Percentiles rank a stretch among this genome's conserved stretches.
Evolutionary conservation across 2,329 filamentous ascomycete genomes (phyloP).

Genomic region (Pyrenophora teres): DNA sequence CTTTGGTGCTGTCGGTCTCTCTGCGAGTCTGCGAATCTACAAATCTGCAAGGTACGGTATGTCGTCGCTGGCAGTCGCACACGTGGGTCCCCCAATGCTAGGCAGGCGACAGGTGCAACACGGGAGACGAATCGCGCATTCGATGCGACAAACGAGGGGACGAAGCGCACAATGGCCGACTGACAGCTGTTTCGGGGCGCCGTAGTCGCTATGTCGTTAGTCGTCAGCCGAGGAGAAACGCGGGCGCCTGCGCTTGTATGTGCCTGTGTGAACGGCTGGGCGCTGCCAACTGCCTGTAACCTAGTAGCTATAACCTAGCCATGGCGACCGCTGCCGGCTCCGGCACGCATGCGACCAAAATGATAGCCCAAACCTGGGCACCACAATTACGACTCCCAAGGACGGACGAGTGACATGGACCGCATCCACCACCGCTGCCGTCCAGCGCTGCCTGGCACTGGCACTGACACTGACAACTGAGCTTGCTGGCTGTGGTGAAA

Average conservation of each 20-base stretch:
- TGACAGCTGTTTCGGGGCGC: background rate
- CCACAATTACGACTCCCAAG: too few species aligned
- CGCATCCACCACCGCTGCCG: slow-evolving; percentile 4
- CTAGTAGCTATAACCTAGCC: too few species aligned
- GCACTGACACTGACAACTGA: too few species aligned
- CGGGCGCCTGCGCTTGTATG: background rate
- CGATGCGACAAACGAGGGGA: slow-evolving; percentile 5
- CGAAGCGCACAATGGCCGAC: background rate
- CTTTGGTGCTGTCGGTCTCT: too few species aligned
- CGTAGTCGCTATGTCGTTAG: background rate
- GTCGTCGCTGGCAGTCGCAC: slow-evolving; percentile 7
- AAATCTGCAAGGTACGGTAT: background rate
- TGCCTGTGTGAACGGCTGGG: too few species aligned
- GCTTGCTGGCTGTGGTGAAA: slow-evolving; percentile 2
- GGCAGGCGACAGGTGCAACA: slow-evolving; percentile 11
- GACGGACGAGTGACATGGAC: background rate
- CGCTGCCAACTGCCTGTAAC: background rate
- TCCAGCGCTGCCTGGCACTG: slow-evolving; percentile 8
- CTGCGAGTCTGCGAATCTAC: too few species aligned
- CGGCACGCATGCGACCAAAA: too few species aligned
- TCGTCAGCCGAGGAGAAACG: too few species aligned
- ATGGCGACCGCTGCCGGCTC: too few species aligned
- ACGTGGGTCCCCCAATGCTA: slow-evolving; percentile 8
- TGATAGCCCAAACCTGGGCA: too few species aligned
- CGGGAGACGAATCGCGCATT: slow-evolving; percentile 2